Base-by-base conservation (phyloP, 2,329 filamentous ascomycete species). In the Rhynchosporium agropyri region DNA sequence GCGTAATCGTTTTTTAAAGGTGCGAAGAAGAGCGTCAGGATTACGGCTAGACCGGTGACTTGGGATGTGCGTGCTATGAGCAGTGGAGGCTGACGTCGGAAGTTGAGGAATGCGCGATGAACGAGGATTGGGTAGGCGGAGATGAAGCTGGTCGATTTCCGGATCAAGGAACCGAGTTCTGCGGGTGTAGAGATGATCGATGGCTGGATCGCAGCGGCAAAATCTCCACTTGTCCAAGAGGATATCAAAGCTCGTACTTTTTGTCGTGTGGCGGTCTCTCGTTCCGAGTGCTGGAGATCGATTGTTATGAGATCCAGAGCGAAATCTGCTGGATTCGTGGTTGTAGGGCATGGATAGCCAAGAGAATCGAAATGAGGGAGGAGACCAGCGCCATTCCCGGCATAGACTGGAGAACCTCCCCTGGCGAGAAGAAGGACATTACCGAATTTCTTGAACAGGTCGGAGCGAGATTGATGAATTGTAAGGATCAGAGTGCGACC, bases 321-420 rank as follows among this genome's bases (percentile, higher is more conserved):
- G 73, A 91, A 92, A 72, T 93, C 90, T 0, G 90, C 89, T 0
- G 90, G 89, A 66, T 92, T 93, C 0, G 88, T 89, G 63, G 89
- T 84, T 13, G 80, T 78, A 0, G 89, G 88, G 70, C 89, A 92
- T 12, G 84, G 77, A 65, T 85, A 84, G 0, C 88, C 88, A 26
- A 86, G 77, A 0, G 72, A 73, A 0, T 77, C 75, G 63, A 92
- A 89, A 72, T 92, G 87, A 0, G 78, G 72, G 0, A 92, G 77
- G 87, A 92, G 91, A 1, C 82, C 77, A 4, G 73, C 76, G 0
- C 85, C 87, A 2, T 81, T 77, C 0, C 89, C 90, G 0, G 88
- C 83, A 68, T 90, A 92, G 0, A 88, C 86, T 0, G 87, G 83
- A 29, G 82, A 81, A 0, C 90, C 90, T 0, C 89, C 89, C 15